Conservation (phyloP, 768 basidiomycete genomes). For the Termitomyces sp. region DNA sequence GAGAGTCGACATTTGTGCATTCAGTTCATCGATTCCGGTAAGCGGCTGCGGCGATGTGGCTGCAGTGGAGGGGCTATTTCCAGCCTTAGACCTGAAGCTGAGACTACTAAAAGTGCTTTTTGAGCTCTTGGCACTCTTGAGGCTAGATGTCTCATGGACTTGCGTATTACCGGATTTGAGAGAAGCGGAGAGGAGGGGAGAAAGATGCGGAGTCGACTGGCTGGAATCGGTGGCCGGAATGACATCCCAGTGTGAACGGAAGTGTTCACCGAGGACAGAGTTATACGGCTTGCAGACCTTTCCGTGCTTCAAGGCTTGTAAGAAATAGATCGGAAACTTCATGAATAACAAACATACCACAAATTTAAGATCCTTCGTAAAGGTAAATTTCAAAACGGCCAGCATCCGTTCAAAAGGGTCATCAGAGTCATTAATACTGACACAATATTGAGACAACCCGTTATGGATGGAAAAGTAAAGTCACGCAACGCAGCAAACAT, state of each 20-base stretch:
- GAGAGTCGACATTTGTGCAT: slow-evolving; percentile 56
- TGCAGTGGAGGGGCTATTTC: slow-evolving; percentile 49
- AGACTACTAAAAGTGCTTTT: slow-evolving; percentile 56
- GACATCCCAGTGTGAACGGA: slow-evolving; percentile 84
- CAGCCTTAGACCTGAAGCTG: slow-evolving; percentile 47
- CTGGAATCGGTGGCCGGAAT: slow-evolving; percentile 50
- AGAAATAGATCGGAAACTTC: slow-evolving; percentile 1
- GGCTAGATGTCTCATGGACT: slow-evolving; percentile 46
- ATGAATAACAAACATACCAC: slow-evolving; percentile 46
- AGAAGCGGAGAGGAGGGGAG: slow-evolving; percentile 34
- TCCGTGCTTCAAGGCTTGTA: slow-evolving; percentile 53
- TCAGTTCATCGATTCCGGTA: slow-evolving; percentile 32
- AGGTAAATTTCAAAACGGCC: slow-evolving; percentile 81
- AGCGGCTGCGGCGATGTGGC: slow-evolving; percentile 46
- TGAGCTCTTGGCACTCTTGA: slow-evolving; percentile 54
- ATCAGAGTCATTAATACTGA: slow-evolving; percentile 85
- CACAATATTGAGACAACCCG: not conserved
- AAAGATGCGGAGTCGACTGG: slow-evolving; percentile 40
- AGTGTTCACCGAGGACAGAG: slow-evolving; percentile 84
- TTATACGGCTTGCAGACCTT: slow-evolving; percentile 94
- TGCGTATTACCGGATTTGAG: slow-evolving; percentile 16
- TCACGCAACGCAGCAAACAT: slow-evolving; percentile 80
- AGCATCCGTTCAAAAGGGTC: slow-evolving; percentile 95
- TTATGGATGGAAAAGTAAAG: not conserved
- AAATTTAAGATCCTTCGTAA: slow-evolving; percentile 93